These are phyloP conservation scores for Colletotrichum kahawae DNA, from an alignment of 2,329 filamentous ascomycete species.

Conservation along the genomic window DNA sequence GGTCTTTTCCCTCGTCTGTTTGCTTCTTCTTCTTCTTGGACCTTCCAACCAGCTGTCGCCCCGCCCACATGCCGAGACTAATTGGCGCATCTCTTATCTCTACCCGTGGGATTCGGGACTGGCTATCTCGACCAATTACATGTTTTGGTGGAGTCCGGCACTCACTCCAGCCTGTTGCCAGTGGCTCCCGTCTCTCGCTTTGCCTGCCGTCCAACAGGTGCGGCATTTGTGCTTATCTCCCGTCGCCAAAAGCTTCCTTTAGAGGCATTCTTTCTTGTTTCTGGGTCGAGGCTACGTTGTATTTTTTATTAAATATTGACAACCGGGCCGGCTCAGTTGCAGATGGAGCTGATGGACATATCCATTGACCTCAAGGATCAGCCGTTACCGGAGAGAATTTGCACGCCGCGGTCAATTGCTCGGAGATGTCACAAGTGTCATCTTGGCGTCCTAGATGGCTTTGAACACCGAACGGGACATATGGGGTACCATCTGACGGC, in stretches of 20 bases:
- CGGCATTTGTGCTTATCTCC: slow-evolving; percentile 19
- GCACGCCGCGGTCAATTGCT: neutral
- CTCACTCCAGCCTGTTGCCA: neutral
- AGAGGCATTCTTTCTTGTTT: neutral
- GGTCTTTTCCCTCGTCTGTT: neutral
- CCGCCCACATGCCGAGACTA: slow-evolving; percentile 11
- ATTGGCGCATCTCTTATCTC: slow-evolving; percentile 11
- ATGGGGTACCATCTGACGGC: neutral
- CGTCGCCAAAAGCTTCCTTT: neutral
- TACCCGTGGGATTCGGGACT: neutral
- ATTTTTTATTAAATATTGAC: neutral
- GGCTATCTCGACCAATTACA: slow-evolving; percentile 12
- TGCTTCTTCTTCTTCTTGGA: neutral
- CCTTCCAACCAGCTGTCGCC: neutral
- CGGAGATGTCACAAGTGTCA: neutral
- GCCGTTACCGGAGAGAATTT: slow-evolving; percentile 15
- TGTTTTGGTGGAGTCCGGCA: neutral
- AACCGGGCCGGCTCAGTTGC: neutral
- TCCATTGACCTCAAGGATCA: neutral
- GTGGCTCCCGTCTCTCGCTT: neutral
- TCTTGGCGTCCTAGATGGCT: neutral
- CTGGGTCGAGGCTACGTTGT: neutral
- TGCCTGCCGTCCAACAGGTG: neutral
- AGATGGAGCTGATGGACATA: neutral
- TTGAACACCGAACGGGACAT: neutral